Evolutionary conservation across 106 monocot species (phyloP).

Genomic region (Platanthera guangdongensis): DNA sequence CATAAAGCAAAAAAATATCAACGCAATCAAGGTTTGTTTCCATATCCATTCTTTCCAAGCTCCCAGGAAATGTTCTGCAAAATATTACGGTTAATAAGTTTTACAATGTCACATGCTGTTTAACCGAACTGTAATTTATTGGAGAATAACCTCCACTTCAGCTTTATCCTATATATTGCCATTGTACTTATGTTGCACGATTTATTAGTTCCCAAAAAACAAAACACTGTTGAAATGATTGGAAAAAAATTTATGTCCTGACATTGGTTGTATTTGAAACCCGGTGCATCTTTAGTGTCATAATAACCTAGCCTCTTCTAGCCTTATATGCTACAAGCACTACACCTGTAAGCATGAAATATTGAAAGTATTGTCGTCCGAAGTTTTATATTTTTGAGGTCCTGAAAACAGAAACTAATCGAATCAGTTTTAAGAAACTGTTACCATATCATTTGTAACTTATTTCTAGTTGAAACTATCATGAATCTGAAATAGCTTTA

Average conservation of each 20-base stretch:
- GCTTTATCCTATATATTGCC: neutral
- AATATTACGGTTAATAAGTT: neutral
- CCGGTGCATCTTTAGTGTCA: neutral
- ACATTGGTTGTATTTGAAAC: neutral
- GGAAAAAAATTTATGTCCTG: neutral
- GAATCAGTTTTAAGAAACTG: neutral
- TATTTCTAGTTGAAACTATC: neutral
- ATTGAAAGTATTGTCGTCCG: neutral
- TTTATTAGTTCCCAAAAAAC: neutral
- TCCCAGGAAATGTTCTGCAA: neutral
- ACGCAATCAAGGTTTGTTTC: slow-evolving; percentile 76
- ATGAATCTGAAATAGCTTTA: neutral
- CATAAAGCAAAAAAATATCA: slow-evolving; percentile 92
- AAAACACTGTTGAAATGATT: neutral
- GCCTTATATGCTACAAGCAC: neutral
- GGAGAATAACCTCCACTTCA: neutral
- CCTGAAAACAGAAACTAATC: neutral
- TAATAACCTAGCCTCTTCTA: neutral
- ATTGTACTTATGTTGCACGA: neutral
- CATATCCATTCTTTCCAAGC: neutral
- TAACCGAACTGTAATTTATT: neutral
- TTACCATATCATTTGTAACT: neutral
- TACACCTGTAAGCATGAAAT: neutral
- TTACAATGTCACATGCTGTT: neutral
- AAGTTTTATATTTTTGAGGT: neutral